Evolutionary conservation across 345 rosid genomes (phyloP).

Genomic region (Hypericum perforatum): DNA sequence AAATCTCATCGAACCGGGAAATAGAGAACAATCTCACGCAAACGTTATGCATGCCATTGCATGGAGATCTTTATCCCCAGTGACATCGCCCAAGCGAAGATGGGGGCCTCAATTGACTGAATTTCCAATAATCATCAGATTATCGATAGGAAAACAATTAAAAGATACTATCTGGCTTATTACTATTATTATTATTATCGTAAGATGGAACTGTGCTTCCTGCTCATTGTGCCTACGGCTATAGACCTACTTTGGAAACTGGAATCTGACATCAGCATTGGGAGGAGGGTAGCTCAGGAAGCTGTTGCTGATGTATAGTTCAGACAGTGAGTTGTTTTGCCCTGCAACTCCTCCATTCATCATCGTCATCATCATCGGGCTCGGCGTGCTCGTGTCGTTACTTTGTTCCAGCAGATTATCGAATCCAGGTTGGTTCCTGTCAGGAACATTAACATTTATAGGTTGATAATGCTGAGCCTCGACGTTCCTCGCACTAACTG

Average conservation of each 20-base stretch:
- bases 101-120: too few relatives aligned
- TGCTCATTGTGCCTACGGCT: not conserved
- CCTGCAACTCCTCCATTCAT: conserved; percentile 33
- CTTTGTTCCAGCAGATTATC: conserved; percentile 21
- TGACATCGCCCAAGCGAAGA: too few relatives aligned
- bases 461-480: conserved; percentile 25
- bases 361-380: conserved; percentile 21
- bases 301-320: conserved; percentile 24
- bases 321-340: conserved; percentile 22
- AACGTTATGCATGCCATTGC: too few relatives aligned
- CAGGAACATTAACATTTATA: conserved; percentile 15
- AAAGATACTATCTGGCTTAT: too few relatives aligned
- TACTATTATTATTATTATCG: too few relatives aligned
- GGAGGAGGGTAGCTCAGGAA: conserved; percentile 15
- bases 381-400: not conserved
- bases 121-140: too few relatives aligned
- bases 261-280: conserved; percentile 23
- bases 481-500: conserved; percentile 25
- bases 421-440: conserved; percentile 17
- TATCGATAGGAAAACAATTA: too few relatives aligned
- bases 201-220: too few relatives aligned
- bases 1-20: too few relatives aligned
- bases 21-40: too few relatives aligned
- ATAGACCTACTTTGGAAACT: conserved; percentile 12
- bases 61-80: too few relatives aligned